Conservation (phyloP, 441 rosid genomes). For the Mallotus repandus region DNA sequence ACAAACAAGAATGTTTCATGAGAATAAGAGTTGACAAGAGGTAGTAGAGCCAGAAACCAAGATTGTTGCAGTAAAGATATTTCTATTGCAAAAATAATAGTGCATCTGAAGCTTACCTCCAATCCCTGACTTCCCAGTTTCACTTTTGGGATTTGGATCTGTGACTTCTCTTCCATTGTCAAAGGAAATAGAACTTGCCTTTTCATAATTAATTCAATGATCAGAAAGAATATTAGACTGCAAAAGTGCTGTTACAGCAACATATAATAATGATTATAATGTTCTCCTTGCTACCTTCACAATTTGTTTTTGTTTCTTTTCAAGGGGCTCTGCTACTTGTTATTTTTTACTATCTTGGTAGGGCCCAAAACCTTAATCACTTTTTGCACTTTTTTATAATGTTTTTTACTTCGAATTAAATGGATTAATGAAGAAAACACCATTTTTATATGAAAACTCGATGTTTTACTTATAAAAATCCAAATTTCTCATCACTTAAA, state of each 20-base stretch:
- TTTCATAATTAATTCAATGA: not conserved
- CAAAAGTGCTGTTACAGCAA: not conserved
- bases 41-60: not conserved
- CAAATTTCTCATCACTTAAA: too few species aligned
- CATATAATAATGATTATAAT: not conserved
- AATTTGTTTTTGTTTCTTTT: not conserved
- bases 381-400: too few species aligned
- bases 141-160: slow-evolving; percentile 32
- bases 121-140: slow-evolving; percentile 46
- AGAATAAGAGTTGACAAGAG: not conserved
- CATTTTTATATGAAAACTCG: too few species aligned
- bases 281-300: not conserved
- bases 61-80: not conserved
- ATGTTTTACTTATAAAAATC: too few species aligned
- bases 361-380: too few species aligned
- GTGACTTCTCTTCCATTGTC: slow-evolving; percentile 27
- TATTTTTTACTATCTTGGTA: not conserved
- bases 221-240: not conserved
- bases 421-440: too few species aligned
- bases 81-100: too few species aligned
- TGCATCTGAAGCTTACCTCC: slow-evolving; percentile 26
- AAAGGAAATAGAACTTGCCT: not conserved
- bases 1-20: not conserved
- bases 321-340: not conserved
- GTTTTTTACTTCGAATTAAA: too few species aligned